Evolutionary conservation across 2,329 filamentous ascomycete genomes (phyloP).

Genomic region (Colletotrichum sp.): DNA sequence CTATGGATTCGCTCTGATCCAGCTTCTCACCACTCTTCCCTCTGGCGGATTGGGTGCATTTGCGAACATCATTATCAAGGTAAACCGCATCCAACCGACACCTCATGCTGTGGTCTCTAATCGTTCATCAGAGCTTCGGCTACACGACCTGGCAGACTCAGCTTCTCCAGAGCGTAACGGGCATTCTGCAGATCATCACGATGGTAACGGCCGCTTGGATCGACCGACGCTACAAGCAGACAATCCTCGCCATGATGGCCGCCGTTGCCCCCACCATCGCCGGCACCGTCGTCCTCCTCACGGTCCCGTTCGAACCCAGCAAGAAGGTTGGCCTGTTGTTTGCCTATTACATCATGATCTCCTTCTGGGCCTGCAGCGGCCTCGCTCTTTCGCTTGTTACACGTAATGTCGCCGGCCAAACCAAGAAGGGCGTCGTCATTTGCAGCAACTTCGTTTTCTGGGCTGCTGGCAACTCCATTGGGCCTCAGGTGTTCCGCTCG

Average conservation of each 20-base stretch:
- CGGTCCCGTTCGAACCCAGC: conserved; percentile 30
- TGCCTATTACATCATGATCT: conserved; percentile 49
- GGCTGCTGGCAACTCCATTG: conserved; percentile 46
- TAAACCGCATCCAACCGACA: not conserved
- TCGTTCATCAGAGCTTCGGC: conserved; percentile 50
- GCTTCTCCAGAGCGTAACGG: conserved; percentile 76
- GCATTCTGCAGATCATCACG: conserved; percentile 74
- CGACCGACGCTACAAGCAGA: conserved; percentile 71
- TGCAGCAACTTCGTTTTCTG: conserved; percentile 46
- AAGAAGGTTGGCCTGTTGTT: conserved; percentile 41
- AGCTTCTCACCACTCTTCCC: conserved; percentile 74
- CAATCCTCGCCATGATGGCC: conserved; percentile 67
- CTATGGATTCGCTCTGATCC: conserved; percentile 69
- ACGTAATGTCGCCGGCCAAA: conserved; percentile 46
- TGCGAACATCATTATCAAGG: conserved; percentile 74
- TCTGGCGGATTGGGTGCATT: conserved; percentile 77
- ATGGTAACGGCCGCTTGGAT: conserved; percentile 71
- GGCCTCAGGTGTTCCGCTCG: conserved; percentile 42
- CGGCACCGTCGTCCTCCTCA: conserved; percentile 45
- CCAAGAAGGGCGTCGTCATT: conserved; percentile 47
- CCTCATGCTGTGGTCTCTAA: not conserved
- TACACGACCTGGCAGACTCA: conserved; percentile 73
- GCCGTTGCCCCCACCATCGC: conserved; percentile 64
- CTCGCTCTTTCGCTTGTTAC: conserved; percentile 46
- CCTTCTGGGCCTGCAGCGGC: conserved; percentile 46